Evolutionary conservation across 192 early-diverging fungal species (phyloP).

Genomic region (Bifiguratus adelaidae): DNA sequence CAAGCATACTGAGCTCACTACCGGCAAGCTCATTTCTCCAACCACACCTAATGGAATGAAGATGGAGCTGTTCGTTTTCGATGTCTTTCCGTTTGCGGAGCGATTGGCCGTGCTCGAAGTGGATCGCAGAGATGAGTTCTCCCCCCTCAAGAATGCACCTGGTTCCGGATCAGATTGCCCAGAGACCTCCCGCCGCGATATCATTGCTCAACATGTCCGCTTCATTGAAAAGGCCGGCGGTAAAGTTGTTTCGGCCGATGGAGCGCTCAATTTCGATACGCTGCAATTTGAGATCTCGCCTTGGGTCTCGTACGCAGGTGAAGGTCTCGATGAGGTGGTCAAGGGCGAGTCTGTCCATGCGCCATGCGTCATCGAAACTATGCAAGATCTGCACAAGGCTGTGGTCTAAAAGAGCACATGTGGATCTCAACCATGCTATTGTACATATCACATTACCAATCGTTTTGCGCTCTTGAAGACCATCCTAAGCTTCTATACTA

Average conservation of each 20-base stretch:
- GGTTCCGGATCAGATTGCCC: slow-evolving; percentile 81
- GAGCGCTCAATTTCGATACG: slow-evolving; percentile 19
- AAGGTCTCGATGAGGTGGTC: slow-evolving; percentile 70
- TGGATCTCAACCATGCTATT: no score
- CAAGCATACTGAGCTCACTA: slow-evolving; percentile 70
- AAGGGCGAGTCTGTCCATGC: slow-evolving; percentile 56
- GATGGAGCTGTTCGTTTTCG: slow-evolving; percentile 98
- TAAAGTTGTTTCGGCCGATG: slow-evolving; percentile 40
- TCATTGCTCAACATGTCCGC: slow-evolving; percentile 77
- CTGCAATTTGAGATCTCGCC: slow-evolving; percentile 78
- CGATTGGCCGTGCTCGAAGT: slow-evolving; percentile 88
- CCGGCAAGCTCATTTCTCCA: slow-evolving; percentile 62
- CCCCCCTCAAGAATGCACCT: slow-evolving; percentile 95
- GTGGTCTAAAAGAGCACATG: no score
- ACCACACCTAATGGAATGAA: slow-evolving; percentile 92
- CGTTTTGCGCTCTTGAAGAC: no score
- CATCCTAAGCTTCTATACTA: no score
- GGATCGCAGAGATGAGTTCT: slow-evolving; percentile 91
- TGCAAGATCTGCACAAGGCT: slow-evolving; percentile 14
- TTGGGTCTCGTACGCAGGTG: slow-evolving; percentile 86
- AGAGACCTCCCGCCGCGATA: slow-evolving; percentile 86
- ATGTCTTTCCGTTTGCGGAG: slow-evolving; percentile 90
- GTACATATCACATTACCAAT: no score
- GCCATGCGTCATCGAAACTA: slow-evolving; percentile 35
- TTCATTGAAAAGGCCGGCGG: slow-evolving; percentile 84